Percentiles rank a stretch among this genome's conserved stretches.
Evolutionary conservation across 768 basidiomycete genomes (phyloP).

Genomic region (Solioccasus polychromus): DNA sequence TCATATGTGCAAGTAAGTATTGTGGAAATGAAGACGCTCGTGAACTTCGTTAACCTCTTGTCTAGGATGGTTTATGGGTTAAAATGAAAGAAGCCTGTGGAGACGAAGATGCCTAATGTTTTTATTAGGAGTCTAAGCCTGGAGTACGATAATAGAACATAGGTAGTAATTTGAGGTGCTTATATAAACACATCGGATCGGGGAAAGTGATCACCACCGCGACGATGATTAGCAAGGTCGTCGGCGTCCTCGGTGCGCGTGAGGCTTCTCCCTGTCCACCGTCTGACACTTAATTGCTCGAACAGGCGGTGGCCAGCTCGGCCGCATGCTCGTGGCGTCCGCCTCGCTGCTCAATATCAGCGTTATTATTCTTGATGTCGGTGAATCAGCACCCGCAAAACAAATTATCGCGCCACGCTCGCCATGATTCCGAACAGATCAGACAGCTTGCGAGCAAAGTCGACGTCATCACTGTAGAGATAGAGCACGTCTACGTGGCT

Average conservation of each 20-base stretch:
- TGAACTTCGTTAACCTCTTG: not conserved
- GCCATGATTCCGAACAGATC: conserved; percentile 69
- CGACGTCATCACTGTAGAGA: conserved; percentile 91
- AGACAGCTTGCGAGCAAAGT: conserved; percentile 73
- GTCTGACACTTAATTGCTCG: too few relatives aligned
- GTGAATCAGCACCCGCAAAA: conserved; percentile 82
- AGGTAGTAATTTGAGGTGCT: too few relatives aligned
- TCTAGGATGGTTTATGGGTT: conserved; percentile 26
- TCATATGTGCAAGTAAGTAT: conserved; percentile 45
- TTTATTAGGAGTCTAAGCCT: too few relatives aligned
- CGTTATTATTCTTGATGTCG: conserved; percentile 81
- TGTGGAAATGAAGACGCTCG: not conserved
- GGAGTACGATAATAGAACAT: too few relatives aligned
- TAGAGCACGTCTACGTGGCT: conserved; percentile 88
- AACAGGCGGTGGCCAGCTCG: conserved; percentile 95
- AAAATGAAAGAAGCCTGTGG: conserved; percentile 17
- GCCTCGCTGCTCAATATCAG: conserved; percentile 86
- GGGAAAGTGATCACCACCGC: too few relatives aligned
- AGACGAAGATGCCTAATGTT: not conserved
- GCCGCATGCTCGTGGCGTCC: conserved; percentile 92
- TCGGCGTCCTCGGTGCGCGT: conserved; percentile 33
- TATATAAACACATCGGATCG: too few relatives aligned
- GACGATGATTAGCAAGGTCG: conserved; percentile 25
- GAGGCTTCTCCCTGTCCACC: conserved; percentile 12
- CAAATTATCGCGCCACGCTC: conserved; percentile 65